Conservation (phyloP, 768 basidiomycete species). For the Suillus placidus region DNA sequence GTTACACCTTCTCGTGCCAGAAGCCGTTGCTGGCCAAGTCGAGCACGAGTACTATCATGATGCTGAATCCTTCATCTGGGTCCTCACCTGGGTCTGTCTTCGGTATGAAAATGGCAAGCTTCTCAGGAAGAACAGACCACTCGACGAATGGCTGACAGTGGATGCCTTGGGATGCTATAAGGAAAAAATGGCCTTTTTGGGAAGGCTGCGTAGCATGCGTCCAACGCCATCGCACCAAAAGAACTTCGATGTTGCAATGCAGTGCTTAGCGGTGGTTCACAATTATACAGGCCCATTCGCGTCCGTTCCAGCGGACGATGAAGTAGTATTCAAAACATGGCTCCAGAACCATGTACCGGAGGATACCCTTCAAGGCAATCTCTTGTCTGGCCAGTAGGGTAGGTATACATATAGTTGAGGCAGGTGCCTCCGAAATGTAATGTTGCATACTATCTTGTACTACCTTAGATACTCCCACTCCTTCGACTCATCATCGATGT, state of each 20-base stretch:
- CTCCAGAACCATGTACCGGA: background rate
- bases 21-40: background rate
- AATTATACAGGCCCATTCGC: background rate
- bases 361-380: background rate
- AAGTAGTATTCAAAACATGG: background rate
- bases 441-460: too few species aligned
- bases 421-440: too few species aligned
- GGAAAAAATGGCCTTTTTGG: background rate
- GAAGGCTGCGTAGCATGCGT: background rate
- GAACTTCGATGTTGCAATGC: too few species aligned
- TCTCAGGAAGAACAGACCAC: background rate
- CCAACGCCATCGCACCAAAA: background rate
- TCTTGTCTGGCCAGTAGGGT: too few species aligned
- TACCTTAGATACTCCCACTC: too few species aligned
- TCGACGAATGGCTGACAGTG: background rate
- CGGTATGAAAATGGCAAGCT: background rate
- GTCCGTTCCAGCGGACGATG: background rate
- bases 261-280: background rate
- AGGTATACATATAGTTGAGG: too few species aligned
- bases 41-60: background rate
- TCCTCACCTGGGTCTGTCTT: background rate
- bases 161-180: background rate
- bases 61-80: background rate
- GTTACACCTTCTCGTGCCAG: too few species aligned
- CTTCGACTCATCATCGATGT: too few species aligned